These are phyloP conservation scores for Candida pseudoviswanathii DNA, from an alignment of 1,139 yeast species.

Conservation along the genomic window DNA sequence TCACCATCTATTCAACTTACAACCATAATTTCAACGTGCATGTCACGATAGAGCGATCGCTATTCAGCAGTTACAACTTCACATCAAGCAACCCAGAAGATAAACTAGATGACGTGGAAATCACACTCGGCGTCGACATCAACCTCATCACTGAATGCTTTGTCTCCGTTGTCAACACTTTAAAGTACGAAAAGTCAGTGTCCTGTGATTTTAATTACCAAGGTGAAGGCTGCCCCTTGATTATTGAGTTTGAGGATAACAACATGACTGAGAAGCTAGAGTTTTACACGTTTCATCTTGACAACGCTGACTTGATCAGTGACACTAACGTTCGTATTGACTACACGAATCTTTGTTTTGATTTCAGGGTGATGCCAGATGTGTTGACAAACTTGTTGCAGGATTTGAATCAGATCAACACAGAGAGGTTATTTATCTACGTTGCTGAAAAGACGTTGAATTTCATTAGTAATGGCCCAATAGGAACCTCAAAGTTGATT, in stretches of 20 bases:
- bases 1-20: conserved; percentile 37
- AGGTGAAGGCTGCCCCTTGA: conserved; percentile 66
- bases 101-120: conserved; percentile 19
- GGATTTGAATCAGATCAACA: conserved; percentile 67
- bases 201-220: conserved; percentile 42
- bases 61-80: conserved; percentile 35
- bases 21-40: conserved; percentile 43
- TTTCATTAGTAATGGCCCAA: conserved; percentile 65
- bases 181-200: conserved; percentile 19
- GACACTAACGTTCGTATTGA: conserved; percentile 44
- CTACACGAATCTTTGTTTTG: conserved; percentile 53
- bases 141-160: conserved; percentile 38
- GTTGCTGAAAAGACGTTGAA: conserved; percentile 36
- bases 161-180: conserved; percentile 23
- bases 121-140: conserved; percentile 43
- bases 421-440: conserved; percentile 56
- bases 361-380: conserved; percentile 67
- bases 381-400: conserved; percentile 63
- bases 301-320: conserved; percentile 24
- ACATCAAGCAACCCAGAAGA: conserved; percentile 16
- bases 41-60: conserved; percentile 37
- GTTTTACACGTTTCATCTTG: conserved; percentile 59
- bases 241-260: conserved; percentile 71
- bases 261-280: conserved; percentile 71
- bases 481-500: conserved; percentile 69